phyloP scores from a whole-genome alignment of 2,329 filamentous ascomycete genomes.

The Aspergillus tanneri region DNA sequence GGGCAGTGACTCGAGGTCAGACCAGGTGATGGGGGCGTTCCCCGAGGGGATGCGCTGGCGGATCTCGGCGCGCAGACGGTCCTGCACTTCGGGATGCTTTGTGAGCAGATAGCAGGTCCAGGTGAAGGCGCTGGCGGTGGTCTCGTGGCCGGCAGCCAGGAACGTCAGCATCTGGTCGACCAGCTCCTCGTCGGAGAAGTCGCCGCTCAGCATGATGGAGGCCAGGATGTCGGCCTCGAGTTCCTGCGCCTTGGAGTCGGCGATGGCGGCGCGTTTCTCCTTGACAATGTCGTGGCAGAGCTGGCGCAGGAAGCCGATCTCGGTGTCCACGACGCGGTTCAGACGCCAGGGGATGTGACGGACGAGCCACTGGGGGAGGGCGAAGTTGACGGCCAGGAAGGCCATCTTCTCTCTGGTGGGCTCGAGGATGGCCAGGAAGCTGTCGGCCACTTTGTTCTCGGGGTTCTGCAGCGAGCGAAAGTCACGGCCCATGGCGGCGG shows the following conservation, averaged over 20 bases:
- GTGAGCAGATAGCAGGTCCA: conserved; percentile 57
- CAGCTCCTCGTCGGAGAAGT: conserved; percentile 41
- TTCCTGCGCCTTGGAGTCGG: conserved; percentile 40
- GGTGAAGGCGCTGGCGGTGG: conserved; percentile 54
- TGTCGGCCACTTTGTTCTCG: conserved; percentile 53
- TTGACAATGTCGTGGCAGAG: conserved; percentile 37
- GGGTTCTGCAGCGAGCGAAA: conserved; percentile 54
- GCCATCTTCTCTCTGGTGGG: conserved; percentile 45
- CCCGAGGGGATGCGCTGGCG: conserved; percentile 46
- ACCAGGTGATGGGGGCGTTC: conserved; percentile 27
- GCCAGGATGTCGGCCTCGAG: conserved; percentile 41
- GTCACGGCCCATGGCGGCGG: conserved; percentile 57
- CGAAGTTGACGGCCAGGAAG: conserved; percentile 45
- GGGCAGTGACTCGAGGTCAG: conserved; percentile 53
- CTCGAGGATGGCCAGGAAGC: conserved; percentile 53
- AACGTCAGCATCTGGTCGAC: conserved; percentile 46
- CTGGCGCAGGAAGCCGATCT: conserved; percentile 32
- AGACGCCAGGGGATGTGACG: conserved; percentile 44
- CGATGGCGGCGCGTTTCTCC: conserved; percentile 33
- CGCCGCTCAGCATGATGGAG: conserved; percentile 39
- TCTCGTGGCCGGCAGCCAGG: conserved; percentile 52
- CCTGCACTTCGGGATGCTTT: conserved; percentile 51
- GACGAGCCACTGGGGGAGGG: conserved; percentile 54
- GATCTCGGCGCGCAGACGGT: conserved; percentile 52
- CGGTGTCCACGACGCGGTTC: conserved; percentile 31